Evolutionary conservation across 768 basidiomycete species (phyloP).

Genomic region (Rhodocollybia butyracea): DNA sequence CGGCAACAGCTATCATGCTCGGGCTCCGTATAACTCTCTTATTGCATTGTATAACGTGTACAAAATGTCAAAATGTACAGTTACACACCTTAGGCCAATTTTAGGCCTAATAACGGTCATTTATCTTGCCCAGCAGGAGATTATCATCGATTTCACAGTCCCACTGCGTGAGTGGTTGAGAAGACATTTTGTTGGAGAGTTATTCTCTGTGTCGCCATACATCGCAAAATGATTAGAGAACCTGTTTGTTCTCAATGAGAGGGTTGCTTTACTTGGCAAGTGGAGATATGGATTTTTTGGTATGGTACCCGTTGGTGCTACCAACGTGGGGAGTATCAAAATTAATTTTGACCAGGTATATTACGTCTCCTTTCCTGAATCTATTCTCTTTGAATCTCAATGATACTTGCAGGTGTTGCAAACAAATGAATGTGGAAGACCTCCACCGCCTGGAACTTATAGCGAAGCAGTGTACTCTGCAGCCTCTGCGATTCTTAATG

Average conservation of each 20-base stretch:
- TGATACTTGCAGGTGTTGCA: conserved; percentile 58
- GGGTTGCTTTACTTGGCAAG: conserved; percentile 89
- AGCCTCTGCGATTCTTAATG: conserved; percentile 79
- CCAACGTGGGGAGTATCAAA: conserved; percentile 95
- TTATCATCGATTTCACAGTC: conserved; percentile 96
- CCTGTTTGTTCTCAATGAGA: conserved; percentile 96
- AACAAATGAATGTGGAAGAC: conserved; percentile 78
- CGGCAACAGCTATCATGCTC: too few relatives aligned
- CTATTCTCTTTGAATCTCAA: not conserved
- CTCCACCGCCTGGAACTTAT: conserved; percentile 81
- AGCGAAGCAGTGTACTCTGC: conserved; percentile 88
- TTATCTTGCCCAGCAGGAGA: conserved; percentile 98
- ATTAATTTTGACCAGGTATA: conserved; percentile 89
- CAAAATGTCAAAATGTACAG: too few relatives aligned
- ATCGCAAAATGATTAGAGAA: conserved; percentile 90
- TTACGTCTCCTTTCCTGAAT: not conserved
- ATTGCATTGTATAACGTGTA: too few relatives aligned
- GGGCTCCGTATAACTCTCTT: too few relatives aligned
- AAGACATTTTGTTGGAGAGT: conserved; percentile 96
- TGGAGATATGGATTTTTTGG: conserved; percentile 97
- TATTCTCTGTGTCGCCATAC: conserved; percentile 95
- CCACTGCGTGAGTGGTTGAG: conserved; percentile 97
- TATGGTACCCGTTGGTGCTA: conserved; percentile 98
- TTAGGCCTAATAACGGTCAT: too few relatives aligned
- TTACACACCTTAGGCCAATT: too few relatives aligned